Conservation (phyloP, 768 basidiomycete genomes). For the Trametes sanguinea region DNA sequence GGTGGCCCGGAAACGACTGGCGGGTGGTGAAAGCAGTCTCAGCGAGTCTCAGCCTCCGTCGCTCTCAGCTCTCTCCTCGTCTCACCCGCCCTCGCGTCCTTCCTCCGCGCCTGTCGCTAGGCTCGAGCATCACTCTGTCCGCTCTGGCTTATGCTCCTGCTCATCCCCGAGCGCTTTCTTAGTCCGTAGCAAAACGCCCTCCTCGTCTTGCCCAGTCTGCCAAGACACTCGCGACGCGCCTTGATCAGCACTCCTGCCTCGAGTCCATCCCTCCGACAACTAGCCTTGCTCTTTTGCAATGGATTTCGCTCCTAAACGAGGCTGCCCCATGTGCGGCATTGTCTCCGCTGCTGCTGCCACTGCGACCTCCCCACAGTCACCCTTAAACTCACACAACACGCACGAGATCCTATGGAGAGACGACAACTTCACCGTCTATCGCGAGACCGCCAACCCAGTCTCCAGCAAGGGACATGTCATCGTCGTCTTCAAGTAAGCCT, state of each 20-base stretch:
- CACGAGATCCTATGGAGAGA: slow-evolving; percentile 74
- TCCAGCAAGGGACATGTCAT: slow-evolving; percentile 75
- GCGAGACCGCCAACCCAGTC: slow-evolving; percentile 68
- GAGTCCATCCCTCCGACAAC: not conserved
- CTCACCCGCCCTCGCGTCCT: no score
- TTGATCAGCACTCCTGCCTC: not conserved
- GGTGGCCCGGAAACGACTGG: no score
- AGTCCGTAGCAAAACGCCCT: no score
- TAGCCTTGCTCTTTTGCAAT: slow-evolving; percentile 31
- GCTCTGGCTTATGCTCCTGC: no score
- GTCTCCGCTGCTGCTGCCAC: slow-evolving; percentile 53
- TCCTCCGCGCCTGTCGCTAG: no score
- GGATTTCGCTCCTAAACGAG: slow-evolving; percentile 62
- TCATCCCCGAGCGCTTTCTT: no score
- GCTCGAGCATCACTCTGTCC: no score
- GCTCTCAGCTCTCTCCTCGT: no score
- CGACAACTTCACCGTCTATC: slow-evolving; percentile 74
- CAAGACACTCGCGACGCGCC: not conserved
- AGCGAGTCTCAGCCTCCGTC: no score
- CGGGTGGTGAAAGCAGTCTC: no score
- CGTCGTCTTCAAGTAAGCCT: slow-evolving; percentile 72
- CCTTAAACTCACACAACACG: slow-evolving; percentile 41
- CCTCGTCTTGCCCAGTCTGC: not conserved
- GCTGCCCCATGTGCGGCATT: slow-evolving; percentile 79
- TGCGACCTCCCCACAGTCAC: slow-evolving; percentile 50